phyloP scores from a whole-genome alignment of 2,329 filamentous ascomycete genomes.

The Colletotrichum sidae region DNA sequence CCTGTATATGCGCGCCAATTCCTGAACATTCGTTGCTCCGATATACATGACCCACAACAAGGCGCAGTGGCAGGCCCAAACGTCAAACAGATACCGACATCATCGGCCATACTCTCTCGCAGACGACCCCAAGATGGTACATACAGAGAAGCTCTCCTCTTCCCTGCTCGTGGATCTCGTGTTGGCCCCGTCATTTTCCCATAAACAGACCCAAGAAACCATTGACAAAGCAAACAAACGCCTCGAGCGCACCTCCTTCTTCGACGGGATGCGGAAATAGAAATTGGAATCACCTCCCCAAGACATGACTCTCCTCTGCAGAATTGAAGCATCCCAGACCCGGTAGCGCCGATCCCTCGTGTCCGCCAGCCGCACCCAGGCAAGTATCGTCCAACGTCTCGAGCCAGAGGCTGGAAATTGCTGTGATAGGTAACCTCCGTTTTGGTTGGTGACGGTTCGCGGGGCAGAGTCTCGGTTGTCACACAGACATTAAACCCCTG shows the following conservation, averaged over 20 bases:
- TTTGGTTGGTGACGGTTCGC: conserved; percentile 19
- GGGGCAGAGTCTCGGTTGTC: conserved; percentile 7
- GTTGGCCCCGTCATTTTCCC: conserved; percentile 33
- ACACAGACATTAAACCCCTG: conserved; percentile 38
- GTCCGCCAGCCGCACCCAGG: conserved; percentile 18
- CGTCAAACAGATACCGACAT: conserved; percentile 12
- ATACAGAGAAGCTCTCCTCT: conserved; percentile 23
- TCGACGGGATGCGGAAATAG: conserved; percentile 21
- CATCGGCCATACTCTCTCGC: conserved; percentile 6
- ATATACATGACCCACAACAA: conserved; percentile 24
- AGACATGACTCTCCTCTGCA: conserved; percentile 8
- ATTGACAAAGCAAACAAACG: conserved; percentile 34
- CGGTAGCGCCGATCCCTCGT: conserved; percentile 29
- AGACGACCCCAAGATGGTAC: conserved; percentile 32
- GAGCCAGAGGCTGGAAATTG: conserved; percentile 5
- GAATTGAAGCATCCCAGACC: conserved; percentile 26
- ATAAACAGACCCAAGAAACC: conserved; percentile 18
- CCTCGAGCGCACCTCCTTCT: conserved; percentile 25
- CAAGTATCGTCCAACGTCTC: conserved; percentile 18
- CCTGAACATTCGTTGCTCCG: conserved; percentile 30
- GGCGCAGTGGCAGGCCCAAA: conserved; percentile 14
- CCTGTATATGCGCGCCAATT: conserved; percentile 31
- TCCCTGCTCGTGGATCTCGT: conserved; percentile 35
- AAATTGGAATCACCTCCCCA: conserved; percentile 7
- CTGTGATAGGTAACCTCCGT: conserved; percentile 28